Conservation (phyloP, 2,329 filamentous ascomycete genomes). For the Calonectria leucothoes region DNA sequence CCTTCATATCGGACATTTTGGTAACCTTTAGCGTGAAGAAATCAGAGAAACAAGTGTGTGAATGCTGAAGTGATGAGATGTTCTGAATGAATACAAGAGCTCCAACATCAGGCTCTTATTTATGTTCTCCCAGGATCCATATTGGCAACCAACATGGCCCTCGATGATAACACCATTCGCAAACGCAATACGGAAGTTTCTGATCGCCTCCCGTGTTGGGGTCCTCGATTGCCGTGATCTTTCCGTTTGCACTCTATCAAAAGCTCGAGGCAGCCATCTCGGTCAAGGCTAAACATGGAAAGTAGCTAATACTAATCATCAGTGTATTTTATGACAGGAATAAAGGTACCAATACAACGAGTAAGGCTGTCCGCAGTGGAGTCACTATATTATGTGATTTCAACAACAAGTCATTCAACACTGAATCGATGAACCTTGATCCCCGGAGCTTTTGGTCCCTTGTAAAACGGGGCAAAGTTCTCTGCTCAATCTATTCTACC, state of each 20-base stretch:
- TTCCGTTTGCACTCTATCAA: neutral
- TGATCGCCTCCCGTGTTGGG: neutral
- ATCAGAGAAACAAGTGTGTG: too few relatives aligned
- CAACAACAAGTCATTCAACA: neutral
- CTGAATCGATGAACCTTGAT: neutral
- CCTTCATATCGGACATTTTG: conserved; percentile 77
- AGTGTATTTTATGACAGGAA: neutral
- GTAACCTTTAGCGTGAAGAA: neutral
- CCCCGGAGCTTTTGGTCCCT: too few relatives aligned
- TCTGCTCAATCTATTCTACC: neutral
- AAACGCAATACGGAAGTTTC: neutral
- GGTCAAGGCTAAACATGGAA: too few relatives aligned
- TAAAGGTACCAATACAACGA: neutral
- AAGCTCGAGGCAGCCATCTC: neutral
- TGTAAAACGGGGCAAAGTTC: neutral
- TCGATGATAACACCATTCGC: neutral
- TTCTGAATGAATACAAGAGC: too few relatives aligned
- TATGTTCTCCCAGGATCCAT: neutral
- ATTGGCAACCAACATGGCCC: neutral
- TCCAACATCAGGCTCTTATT: too few relatives aligned
- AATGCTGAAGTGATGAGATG: neutral
- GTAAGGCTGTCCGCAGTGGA: too few relatives aligned
- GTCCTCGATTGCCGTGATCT: neutral
- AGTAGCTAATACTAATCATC: neutral
- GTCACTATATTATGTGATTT: neutral